phyloP scores from a whole-genome alignment of 2,329 filamentous ascomycete genomes.

The Acarospora socialis region DNA sequence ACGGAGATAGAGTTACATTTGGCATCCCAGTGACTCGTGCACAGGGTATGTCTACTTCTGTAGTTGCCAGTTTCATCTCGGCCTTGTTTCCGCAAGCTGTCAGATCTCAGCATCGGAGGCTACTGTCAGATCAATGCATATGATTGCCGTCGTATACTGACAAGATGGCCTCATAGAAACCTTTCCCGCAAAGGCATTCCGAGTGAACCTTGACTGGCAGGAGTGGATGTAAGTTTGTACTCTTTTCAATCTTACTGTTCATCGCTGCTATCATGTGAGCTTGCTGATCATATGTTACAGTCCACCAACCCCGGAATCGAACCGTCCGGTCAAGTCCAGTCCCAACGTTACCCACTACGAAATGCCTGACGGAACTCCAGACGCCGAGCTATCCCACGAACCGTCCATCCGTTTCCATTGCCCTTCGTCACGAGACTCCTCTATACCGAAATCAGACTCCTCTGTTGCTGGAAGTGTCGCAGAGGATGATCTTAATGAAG shows the following conservation, averaged over 20 bases:
- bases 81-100: not conserved
- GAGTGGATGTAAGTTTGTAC: no score
- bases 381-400: conserved; percentile 8
- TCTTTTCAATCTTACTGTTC: no score
- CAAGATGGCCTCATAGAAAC: conserved; percentile 4
- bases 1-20: conserved; percentile 11
- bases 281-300: no score
- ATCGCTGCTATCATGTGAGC: no score
- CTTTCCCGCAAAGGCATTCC: conserved; percentile 10
- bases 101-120: not conserved
- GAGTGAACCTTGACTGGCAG: conserved; percentile 6
- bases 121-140: not conserved
- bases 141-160: not conserved
- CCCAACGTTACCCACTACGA: not conserved
- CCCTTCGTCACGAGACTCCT: conserved; percentile 7
- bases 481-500: conserved; percentile 6
- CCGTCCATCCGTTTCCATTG: conserved; percentile 9
- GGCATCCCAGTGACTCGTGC: conserved; percentile 11
- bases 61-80: not conserved
- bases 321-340: not conserved
- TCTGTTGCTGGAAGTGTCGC: conserved; percentile 8
- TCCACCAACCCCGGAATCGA: not conserved
- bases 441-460: conserved; percentile 7
- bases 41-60: conserved; percentile 5
- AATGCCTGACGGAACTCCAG: not conserved